A percentile compares a stretch with the other conserved stretches of the same genome.
These are phyloP conservation scores for Zopfia rhizophila DNA, from an alignment of 2,329 filamentous ascomycete genomes.

Conservation along the genomic window DNA sequence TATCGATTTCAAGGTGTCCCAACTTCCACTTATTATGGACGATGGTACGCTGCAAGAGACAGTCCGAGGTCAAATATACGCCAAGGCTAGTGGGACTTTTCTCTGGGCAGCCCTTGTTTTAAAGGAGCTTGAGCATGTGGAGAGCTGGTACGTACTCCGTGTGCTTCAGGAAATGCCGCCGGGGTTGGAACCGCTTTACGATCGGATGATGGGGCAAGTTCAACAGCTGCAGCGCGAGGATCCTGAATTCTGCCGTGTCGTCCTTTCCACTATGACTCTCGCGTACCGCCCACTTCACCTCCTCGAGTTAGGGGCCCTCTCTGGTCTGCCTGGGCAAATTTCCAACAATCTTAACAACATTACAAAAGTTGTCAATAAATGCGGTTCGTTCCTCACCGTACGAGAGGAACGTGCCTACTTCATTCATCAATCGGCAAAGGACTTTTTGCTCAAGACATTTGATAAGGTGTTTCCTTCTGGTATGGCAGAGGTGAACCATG, in stretches of 20 bases:
- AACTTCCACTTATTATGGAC: conserved; percentile 3
- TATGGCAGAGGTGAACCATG: no score
- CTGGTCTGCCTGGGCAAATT: not conserved
- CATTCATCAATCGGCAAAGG: no score
- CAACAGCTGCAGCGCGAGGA: not conserved
- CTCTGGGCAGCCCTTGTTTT: conserved; percentile 58
- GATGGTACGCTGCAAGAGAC: conserved; percentile 23
- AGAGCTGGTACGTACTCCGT: conserved; percentile 17
- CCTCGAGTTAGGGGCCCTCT: not conserved
- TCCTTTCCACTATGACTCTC: not conserved
- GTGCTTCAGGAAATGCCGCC: conserved; percentile 43
- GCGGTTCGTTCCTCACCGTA: conserved; percentile 4
- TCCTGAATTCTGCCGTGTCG: not conserved
- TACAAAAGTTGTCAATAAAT: not conserved
- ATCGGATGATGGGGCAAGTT: conserved; percentile 47
- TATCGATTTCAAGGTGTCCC: conserved; percentile 46
- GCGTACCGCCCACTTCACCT: conserved; percentile 6
- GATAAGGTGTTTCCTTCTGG: no score
- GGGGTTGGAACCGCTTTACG: conserved; percentile 52
- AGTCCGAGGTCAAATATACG: conserved; percentile 5
- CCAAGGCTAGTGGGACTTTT: conserved; percentile 54
- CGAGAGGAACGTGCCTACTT: not conserved
- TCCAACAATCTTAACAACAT: not conserved
- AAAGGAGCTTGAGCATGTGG: conserved; percentile 38
- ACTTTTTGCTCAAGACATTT: no score